Evolutionary conservation across 306 rosid species (phyloP).

Genomic region (Acacia acuminata): DNA sequence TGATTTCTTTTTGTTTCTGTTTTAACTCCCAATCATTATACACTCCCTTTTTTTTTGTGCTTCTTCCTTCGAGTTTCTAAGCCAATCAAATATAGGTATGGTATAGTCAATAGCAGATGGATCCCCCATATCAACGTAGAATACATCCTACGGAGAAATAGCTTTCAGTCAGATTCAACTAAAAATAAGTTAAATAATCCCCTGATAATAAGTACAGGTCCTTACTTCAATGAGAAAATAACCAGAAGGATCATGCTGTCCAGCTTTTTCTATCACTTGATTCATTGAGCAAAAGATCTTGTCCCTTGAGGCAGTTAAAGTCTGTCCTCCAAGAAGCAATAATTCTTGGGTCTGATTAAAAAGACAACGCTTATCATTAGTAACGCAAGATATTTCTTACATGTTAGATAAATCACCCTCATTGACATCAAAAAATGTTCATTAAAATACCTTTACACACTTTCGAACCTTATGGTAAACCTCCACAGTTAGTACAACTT

Average conservation of each 20-base stretch:
- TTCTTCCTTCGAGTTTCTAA: constrained; percentile 64
- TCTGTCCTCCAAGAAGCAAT: constrained; percentile 79
- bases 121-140: constrained; percentile 85
- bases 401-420: constrained; percentile 18
- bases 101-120: constrained; percentile 75
- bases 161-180: constrained; percentile 19
- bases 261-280: constrained; percentile 77
- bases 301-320: constrained; percentile 71
- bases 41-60: constrained; percentile 77
- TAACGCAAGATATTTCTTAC: not conserved
- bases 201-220: constrained; percentile 18
- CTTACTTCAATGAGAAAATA: constrained; percentile 87
- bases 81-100: constrained; percentile 79
- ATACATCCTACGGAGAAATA: constrained; percentile 59
- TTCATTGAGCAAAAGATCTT: constrained; percentile 76
- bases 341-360: constrained; percentile 74
- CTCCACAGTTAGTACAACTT: constrained; percentile 72
- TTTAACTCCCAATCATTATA: constrained; percentile 64
- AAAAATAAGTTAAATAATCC: constrained; percentile 10
- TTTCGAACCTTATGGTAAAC: constrained; percentile 72
- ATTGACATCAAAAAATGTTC: not conserved
- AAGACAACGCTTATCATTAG: constrained; percentile 9
- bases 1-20: constrained; percentile 62
- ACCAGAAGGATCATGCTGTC: constrained; percentile 74
- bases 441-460: constrained; percentile 66